These are phyloP conservation scores for Pyropia haitanensis DNA, from an alignment of 23 red algal genomes.

Conservation along the genomic window DNA sequence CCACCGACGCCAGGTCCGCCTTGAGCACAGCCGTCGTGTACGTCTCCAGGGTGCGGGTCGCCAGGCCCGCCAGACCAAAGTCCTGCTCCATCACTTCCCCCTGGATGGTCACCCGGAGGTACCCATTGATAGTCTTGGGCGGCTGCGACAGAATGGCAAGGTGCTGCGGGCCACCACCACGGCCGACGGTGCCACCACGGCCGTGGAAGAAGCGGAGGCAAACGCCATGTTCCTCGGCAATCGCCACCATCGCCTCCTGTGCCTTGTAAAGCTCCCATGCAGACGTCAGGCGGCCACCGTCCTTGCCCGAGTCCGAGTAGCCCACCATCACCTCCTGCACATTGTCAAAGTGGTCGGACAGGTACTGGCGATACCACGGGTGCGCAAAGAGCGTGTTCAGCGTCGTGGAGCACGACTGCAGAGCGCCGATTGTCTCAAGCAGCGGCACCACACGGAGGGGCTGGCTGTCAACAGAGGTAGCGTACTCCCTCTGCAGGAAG, in stretches of 20 bases:
- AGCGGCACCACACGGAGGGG: constrained; percentile 90
- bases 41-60: constrained; percentile 69
- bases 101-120: constrained; percentile 96
- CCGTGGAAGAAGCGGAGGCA: constrained; percentile 99
- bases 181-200: constrained; percentile 76
- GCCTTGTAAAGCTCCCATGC: constrained; percentile 97
- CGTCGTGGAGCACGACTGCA: constrained; percentile 46
- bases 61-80: constrained; percentile 86
- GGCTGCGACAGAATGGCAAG: constrained; percentile 96
- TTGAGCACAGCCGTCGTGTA: constrained; percentile 91
- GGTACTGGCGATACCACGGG: constrained; percentile 67
- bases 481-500: constrained; percentile 85
- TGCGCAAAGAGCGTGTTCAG: constrained; percentile 65
- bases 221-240: constrained; percentile 71
- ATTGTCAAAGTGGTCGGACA: constrained; percentile 40
- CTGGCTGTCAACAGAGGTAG: constrained; percentile 6
- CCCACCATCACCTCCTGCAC: constrained; percentile 99
- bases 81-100: constrained; percentile 98
- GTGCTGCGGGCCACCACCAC: constrained; percentile 97
- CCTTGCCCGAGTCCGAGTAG: constrained; percentile 94
- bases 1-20: constrained; percentile 60
- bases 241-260: constrained; percentile 74
- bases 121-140: constrained; percentile 90
- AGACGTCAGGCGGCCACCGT: constrained; percentile 91
- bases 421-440: constrained; percentile 85